Evolutionary conservation across 2,329 filamentous ascomycete species (phyloP).

Genomic region (Diaporthe eres): DNA sequence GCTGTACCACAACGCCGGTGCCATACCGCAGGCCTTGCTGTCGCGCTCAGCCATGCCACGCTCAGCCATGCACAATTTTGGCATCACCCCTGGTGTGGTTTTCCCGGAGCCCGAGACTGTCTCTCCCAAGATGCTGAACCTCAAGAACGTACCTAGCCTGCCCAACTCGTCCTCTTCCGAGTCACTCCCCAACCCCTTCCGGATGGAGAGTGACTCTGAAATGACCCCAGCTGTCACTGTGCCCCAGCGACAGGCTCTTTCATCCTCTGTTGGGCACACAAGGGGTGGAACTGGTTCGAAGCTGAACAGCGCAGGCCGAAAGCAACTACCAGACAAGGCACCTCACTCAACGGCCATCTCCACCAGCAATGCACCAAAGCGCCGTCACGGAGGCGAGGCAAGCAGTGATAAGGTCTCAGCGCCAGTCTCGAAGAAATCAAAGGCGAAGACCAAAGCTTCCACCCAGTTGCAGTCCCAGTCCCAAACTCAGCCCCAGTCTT

Average conservation of each 20-base stretch:
- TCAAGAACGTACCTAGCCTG: neutral
- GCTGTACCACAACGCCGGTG: neutral
- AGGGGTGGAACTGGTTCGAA: neutral
- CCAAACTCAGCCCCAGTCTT: neutral
- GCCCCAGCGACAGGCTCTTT: neutral
- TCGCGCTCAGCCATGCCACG: neutral
- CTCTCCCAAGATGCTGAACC: slow-evolving; percentile 27
- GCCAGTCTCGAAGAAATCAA: slow-evolving; percentile 14
- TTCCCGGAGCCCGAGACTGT: neutral
- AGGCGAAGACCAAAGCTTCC: neutral
- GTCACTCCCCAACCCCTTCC: slow-evolving; percentile 19
- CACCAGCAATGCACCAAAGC: slow-evolving; percentile 14
- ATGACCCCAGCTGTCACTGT: too few relatives aligned
- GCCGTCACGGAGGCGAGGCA: neutral
- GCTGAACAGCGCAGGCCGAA: neutral
- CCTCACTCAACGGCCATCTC: neutral
- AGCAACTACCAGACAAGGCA: slow-evolving; percentile 37
- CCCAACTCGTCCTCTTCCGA: slow-evolving; percentile 26
- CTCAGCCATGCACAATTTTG: neutral
- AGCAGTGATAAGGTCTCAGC: neutral
- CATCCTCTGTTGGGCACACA: neutral
- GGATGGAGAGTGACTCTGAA: slow-evolving; percentile 8
- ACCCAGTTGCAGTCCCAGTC: neutral
- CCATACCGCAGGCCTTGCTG: neutral
- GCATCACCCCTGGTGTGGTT: neutral